Evolutionary conservation across 345 rosid species (phyloP).

Genomic region (Dimocarpus longan): DNA sequence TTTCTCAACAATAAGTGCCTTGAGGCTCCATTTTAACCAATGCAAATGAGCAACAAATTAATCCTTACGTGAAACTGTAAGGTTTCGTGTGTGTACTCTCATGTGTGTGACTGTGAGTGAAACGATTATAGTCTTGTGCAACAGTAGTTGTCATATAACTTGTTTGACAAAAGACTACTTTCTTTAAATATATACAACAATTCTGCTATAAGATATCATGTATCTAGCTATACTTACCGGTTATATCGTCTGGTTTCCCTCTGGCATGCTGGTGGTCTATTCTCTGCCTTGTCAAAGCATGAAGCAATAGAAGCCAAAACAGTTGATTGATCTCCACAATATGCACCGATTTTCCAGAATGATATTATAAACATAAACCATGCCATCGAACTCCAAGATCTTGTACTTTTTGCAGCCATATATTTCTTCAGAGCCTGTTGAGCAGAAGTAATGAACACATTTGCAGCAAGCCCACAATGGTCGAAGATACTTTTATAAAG

Average conservation of each 20-base stretch:
- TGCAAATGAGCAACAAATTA: no score
- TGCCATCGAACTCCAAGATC: neutral
- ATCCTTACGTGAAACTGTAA: no score
- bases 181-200: no score
- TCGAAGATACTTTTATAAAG: no score
- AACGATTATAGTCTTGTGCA: no score
- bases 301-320: neutral
- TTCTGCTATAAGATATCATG: neutral
- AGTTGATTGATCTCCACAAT: neutral
- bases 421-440: neutral
- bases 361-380: neutral
- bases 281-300: neutral
- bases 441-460: neutral
- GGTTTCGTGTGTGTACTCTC: no score
- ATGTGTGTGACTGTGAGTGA: no score
- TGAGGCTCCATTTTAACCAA: no score
- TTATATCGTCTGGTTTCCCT: slow-evolving; percentile 19
- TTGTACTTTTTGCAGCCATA: no score
- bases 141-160: no score
- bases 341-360: neutral
- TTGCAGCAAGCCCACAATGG: neutral
- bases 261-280: neutral
- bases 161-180: no score
- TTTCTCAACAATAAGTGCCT: no score
- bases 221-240: neutral